phyloP scores from a whole-genome alignment of 208 protist species.

The Leishmania gerbilli region DNA sequence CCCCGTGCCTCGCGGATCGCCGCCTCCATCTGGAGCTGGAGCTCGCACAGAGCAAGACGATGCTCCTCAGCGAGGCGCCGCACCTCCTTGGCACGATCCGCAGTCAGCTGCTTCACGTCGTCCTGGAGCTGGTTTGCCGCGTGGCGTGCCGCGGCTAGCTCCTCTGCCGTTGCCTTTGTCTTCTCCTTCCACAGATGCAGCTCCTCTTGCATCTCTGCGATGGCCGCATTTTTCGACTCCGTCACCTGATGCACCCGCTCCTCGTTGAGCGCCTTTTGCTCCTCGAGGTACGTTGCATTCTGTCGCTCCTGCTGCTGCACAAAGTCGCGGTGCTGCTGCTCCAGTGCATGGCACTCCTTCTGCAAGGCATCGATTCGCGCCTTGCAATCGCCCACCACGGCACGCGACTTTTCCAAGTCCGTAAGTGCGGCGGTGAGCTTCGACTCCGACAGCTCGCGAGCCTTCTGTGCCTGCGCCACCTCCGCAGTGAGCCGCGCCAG shows the following conservation, averaged over 20 bases:
- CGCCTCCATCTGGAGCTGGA: constrained; percentile 65
- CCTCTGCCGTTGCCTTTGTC: constrained; percentile 43
- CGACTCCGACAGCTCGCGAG: constrained; percentile 26
- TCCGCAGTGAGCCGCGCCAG: constrained; percentile 41
- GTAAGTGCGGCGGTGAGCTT: constrained; percentile 16
- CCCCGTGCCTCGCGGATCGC: constrained; percentile 71
- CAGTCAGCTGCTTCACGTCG: constrained; percentile 45
- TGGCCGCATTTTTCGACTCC: constrained; percentile 46
- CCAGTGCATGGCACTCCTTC: constrained; percentile 35
- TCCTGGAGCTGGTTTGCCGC: constrained; percentile 42
- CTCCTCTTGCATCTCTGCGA: constrained; percentile 66
- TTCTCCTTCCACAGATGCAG: constrained; percentile 48
- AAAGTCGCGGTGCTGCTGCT: constrained; percentile 56
- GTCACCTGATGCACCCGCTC: constrained; percentile 55
- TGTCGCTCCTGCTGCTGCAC: constrained; percentile 43
- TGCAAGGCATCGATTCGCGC: constrained; percentile 14
- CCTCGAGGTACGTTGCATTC: constrained; percentile 34
- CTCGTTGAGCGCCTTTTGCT: constrained; percentile 50
- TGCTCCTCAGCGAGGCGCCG: constrained; percentile 73
- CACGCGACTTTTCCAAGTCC: constrained; percentile 29
- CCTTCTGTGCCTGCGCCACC: constrained; percentile 17
- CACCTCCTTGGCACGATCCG: constrained; percentile 62
- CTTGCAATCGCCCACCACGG: constrained; percentile 20
- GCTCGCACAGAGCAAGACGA: constrained; percentile 67
- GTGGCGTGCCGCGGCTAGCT: constrained; percentile 57